phyloP scores from a whole-genome alignment of 1,139 yeast species.

The Scheffersomyces insectosa region DNA sequence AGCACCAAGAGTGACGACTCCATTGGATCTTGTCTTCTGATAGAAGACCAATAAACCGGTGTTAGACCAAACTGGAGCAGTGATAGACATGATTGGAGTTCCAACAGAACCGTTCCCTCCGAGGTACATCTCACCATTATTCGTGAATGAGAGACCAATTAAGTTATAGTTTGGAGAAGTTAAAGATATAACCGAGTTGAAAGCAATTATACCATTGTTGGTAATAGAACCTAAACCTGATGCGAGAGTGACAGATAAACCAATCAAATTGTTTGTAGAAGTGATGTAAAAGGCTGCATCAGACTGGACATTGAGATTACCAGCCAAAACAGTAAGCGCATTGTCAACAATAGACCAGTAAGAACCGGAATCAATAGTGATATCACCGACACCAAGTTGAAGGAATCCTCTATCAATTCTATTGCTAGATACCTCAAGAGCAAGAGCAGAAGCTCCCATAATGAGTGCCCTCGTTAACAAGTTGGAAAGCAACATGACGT shows the following conservation, averaged over 20 bases:
- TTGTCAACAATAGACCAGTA: conserved; percentile 37
- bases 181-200: conserved; percentile 10
- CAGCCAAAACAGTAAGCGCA: conserved; percentile 22
- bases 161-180: conserved; percentile 8
- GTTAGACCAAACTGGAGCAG: conserved; percentile 24
- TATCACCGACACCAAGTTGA: conserved; percentile 7
- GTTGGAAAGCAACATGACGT: neutral
- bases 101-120: conserved; percentile 10
- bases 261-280: conserved; percentile 7
- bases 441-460: neutral
- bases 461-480: neutral
- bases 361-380: conserved; percentile 19
- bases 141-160: conserved; percentile 10
- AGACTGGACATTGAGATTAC: conserved; percentile 23
- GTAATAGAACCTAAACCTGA: conserved; percentile 6
- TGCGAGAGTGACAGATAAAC: conserved; percentile 10
- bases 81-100: conserved; percentile 14
- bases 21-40: conserved; percentile 19
- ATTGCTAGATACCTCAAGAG: neutral
- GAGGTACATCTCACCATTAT: conserved; percentile 12
- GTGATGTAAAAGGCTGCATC: conserved; percentile 25
- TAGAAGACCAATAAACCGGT: conserved; percentile 27
- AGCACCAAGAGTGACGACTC: conserved; percentile 23
- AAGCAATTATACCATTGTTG: conserved; percentile 12
- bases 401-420: conserved; percentile 11